Percentiles rank a stretch among this genome's conserved stretches.
Evolutionary conservation across 2,329 filamentous ascomycete genomes (phyloP).

Genomic region (Colletotrichum sp.): DNA sequence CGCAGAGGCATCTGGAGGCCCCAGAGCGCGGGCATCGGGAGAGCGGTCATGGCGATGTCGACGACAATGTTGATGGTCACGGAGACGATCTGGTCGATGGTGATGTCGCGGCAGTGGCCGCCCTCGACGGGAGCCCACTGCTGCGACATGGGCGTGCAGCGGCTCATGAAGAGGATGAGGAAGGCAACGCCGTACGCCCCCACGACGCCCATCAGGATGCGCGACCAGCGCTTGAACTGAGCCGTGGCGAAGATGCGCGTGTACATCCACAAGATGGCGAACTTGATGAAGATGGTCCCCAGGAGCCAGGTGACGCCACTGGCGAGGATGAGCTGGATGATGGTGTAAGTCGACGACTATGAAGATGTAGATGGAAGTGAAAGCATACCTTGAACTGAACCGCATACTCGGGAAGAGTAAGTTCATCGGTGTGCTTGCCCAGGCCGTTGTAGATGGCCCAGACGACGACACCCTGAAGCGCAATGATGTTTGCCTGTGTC

Average conservation of each 20-base stretch:
- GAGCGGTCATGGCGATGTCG: constrained; percentile 39
- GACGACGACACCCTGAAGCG: constrained; percentile 18
- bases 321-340: constrained; percentile 23
- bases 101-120: constrained; percentile 41
- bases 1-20: constrained; percentile 41
- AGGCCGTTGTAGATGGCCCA: constrained; percentile 28
- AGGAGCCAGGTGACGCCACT: constrained; percentile 32
- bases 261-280: constrained; percentile 35
- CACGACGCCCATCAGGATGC: constrained; percentile 26
- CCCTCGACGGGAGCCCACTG: constrained; percentile 32
- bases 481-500: constrained; percentile 14
- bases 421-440: constrained; percentile 22
- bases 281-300: constrained; percentile 29
- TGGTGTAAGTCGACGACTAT: neutral
- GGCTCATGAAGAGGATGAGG: constrained; percentile 32
- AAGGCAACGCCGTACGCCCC: constrained; percentile 29
- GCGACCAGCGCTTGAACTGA: constrained; percentile 28
- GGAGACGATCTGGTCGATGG: constrained; percentile 24
- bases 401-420: constrained; percentile 4
- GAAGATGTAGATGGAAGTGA: neutral
- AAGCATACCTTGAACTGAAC: constrained; percentile 12
- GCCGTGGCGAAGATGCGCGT: constrained; percentile 31
- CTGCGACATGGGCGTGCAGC: constrained; percentile 31
- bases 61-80: constrained; percentile 28
- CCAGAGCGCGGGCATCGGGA: constrained; percentile 47